Evolutionary conservation across 176 grass and related monocot species (phyloP).

Genomic region (Musa schizocarpa): DNA sequence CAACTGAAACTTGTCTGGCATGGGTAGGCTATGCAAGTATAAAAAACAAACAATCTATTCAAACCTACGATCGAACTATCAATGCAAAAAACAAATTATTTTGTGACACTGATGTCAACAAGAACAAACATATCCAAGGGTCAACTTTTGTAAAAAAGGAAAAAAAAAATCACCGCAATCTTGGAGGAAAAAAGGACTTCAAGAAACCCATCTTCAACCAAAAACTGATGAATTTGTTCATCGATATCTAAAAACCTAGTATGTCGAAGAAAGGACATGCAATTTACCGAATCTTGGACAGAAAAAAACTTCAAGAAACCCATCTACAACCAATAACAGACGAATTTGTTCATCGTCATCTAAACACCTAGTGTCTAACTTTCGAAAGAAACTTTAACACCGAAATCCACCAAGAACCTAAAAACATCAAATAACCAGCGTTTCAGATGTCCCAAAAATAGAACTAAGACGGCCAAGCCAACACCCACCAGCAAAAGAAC

Average conservation of each 20-base stretch:
- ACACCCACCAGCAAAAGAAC: conserved; percentile 56
- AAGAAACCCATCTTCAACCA: background rate
- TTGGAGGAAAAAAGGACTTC: background rate
- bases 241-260: background rate
- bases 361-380: background rate
- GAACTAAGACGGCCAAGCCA: background rate
- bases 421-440: background rate
- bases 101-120: too few relatives aligned
- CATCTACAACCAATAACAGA: background rate
- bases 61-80: too few relatives aligned
- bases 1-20: background rate
- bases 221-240: background rate
- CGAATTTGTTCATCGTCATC: background rate
- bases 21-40: background rate
- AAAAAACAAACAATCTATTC: too few relatives aligned
- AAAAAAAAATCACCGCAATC: too few relatives aligned
- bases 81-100: too few relatives aligned
- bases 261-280: too few relatives aligned
- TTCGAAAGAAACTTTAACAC: background rate
- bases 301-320: background rate
- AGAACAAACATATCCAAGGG: too few relatives aligned
- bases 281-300: too few relatives aligned
- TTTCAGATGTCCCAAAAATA: background rate
- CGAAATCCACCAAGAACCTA: background rate
- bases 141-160: too few relatives aligned